Conservation (phyloP, 306 rosid species). For the Quercus rubra region DNA sequence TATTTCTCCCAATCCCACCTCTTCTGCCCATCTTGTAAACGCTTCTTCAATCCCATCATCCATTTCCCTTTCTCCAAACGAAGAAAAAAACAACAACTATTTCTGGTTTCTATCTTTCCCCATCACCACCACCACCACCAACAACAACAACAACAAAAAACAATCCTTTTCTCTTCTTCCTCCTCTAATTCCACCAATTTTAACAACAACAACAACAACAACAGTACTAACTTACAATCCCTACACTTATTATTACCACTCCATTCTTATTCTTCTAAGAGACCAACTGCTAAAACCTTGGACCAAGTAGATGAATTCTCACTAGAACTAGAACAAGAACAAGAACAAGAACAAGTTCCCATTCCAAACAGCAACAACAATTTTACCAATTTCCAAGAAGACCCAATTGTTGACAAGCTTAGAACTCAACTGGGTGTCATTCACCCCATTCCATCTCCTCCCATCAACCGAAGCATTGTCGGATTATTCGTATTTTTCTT, state of each 20-base stretch:
- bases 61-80: conserved; percentile 33
- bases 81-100: conserved; percentile 39
- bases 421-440: conserved; percentile 93
- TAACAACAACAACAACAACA: no score
- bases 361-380: conserved; percentile 38
- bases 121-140: conserved; percentile 32
- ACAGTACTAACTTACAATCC: conserved; percentile 7
- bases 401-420: conserved; percentile 88
- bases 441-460: conserved; percentile 94
- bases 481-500: conserved; percentile 85
- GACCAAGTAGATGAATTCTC: conserved; percentile 33
- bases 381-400: conserved; percentile 67
- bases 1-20: neutral
- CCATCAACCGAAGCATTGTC: conserved; percentile 67
- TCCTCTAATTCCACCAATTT: no score
- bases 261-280: no score
- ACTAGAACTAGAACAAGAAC: neutral
- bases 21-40: conserved; percentile 56
- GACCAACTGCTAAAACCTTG: conserved; percentile 37
- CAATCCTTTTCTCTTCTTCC: no score
- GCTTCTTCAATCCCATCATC: conserved; percentile 5
- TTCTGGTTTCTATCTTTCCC: conserved; percentile 39
- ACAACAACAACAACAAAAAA: conserved; percentile 4
- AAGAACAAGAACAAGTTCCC: conserved; percentile 24
- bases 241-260: neutral